Percentiles rank a stretch among this genome's conserved stretches.
These are phyloP conservation scores for Moringa oleifera DNA, from an alignment of 345 rosid species.

Conservation along the genomic window DNA sequence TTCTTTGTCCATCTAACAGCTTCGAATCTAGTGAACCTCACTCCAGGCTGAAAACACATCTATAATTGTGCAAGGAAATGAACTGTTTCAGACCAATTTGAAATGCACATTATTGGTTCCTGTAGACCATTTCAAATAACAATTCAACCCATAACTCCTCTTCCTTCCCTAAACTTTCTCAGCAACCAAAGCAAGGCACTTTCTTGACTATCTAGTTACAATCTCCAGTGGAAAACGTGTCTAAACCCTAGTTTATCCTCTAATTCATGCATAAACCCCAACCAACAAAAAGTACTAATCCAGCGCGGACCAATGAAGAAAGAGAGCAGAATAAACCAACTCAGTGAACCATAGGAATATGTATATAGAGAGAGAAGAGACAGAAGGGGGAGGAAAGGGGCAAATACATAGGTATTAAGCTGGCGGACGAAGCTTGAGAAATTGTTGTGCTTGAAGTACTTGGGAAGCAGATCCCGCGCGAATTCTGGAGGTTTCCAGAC, in stretches of 20 bases:
- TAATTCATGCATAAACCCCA: no score
- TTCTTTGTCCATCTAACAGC: no score
- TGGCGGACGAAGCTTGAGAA: constrained; percentile 93
- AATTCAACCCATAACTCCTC: no score
- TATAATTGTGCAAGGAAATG: no score
- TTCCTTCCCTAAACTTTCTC: constrained; percentile 6
- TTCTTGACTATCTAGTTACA: background rate
- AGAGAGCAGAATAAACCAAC: background rate
- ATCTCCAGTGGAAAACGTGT: no score
- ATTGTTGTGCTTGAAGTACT: constrained; percentile 85
- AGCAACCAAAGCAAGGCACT: background rate
- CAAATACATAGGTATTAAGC: constrained; percentile 70
- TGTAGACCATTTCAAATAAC: no score
- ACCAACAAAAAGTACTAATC: no score
- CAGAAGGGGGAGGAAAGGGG: background rate
- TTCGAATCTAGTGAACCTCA: no score
- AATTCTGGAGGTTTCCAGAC: constrained; percentile 93
- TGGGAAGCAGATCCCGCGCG: constrained; percentile 70
- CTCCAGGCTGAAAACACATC: no score
- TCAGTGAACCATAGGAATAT: background rate
- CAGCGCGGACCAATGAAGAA: no score
- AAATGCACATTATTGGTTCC: no score
- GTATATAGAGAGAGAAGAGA: constrained; percentile 1
- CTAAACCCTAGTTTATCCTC: background rate
- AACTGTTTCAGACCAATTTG: no score